phyloP scores from a whole-genome alignment of 2,329 filamentous ascomycete genomes.

The Fusarium pininemorale region DNA sequence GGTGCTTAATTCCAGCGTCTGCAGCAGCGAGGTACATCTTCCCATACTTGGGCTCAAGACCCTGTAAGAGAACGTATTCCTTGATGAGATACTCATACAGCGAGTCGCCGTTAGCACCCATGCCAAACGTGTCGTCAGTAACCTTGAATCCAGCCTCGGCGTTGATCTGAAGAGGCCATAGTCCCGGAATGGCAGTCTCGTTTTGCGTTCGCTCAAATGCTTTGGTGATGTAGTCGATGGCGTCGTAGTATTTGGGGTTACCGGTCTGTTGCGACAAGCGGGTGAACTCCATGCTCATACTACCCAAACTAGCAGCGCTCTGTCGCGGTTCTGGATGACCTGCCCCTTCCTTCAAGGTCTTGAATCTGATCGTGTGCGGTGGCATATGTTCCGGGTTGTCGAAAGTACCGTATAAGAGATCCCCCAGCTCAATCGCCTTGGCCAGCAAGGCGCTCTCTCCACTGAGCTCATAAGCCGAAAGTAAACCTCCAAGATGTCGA shows the following conservation, averaged over 20 bases:
- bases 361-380: slow-evolving; percentile 55
- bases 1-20: slow-evolving; percentile 64
- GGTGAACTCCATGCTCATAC: slow-evolving; percentile 69
- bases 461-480: slow-evolving; percentile 74
- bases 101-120: slow-evolving; percentile 64
- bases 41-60: slow-evolving; percentile 53
- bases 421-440: slow-evolving; percentile 69
- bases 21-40: slow-evolving; percentile 57
- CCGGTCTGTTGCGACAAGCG: slow-evolving; percentile 69
- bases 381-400: slow-evolving; percentile 74
- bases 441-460: slow-evolving; percentile 60
- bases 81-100: slow-evolving; percentile 73
- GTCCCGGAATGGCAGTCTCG: slow-evolving; percentile 63
- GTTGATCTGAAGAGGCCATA: slow-evolving; percentile 70
- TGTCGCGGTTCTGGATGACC: slow-evolving; percentile 45
- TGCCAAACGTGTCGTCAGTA: slow-evolving; percentile 53
- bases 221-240: slow-evolving; percentile 65
- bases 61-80: slow-evolving; percentile 72
- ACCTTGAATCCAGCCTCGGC: slow-evolving; percentile 29
- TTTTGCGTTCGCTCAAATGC: slow-evolving; percentile 62
- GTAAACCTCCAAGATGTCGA: slow-evolving; percentile 71
- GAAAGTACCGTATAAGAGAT: slow-evolving; percentile 70
- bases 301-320: slow-evolving; percentile 57
- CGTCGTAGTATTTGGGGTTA: slow-evolving; percentile 68
- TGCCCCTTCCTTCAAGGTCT: slow-evolving; percentile 48